Percentiles rank a stretch among this genome's conserved stretches.
Evolutionary conservation across 1,284 basidiomycete genomes (phyloP).

Genomic region (Puccinia triticina): DNA sequence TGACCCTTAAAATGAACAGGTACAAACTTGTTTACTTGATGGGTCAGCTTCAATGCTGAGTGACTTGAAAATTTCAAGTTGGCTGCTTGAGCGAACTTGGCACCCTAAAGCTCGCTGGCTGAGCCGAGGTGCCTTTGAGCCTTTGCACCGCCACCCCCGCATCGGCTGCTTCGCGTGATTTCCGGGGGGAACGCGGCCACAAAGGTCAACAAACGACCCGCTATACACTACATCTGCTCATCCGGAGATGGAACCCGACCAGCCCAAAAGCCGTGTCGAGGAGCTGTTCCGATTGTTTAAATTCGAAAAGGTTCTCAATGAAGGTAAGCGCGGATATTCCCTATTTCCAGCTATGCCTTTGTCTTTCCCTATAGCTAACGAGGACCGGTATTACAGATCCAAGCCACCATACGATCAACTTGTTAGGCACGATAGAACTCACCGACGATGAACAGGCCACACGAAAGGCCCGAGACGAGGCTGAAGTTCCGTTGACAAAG

Average conservation of each 20-base stretch:
- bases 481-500: constrained; percentile 59
- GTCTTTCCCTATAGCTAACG: not conserved
- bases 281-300: constrained; percentile 21
- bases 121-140: no score
- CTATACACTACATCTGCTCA: no score
- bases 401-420: constrained; percentile 63
- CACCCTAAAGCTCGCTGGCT: no score
- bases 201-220: no score
- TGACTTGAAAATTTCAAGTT: no score
- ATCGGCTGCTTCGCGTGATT: no score
- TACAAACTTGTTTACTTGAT: no score
- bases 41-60: no score
- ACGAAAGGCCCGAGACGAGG: constrained; percentile 52
- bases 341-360: not conserved
- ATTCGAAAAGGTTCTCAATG: constrained; percentile 33
- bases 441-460: constrained; percentile 54
- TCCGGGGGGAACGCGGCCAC: no score
- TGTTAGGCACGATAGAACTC: constrained; percentile 63
- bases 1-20: no score
- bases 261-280: not conserved
- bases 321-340: constrained; percentile 45
- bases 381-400: constrained; percentile 63
- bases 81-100: no score
- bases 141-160: no score
- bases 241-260: not conserved